Evolutionary conservation across 1,139 yeast genomes (phyloP).

Genomic region (Scheffersomyces cryptocercus): DNA sequence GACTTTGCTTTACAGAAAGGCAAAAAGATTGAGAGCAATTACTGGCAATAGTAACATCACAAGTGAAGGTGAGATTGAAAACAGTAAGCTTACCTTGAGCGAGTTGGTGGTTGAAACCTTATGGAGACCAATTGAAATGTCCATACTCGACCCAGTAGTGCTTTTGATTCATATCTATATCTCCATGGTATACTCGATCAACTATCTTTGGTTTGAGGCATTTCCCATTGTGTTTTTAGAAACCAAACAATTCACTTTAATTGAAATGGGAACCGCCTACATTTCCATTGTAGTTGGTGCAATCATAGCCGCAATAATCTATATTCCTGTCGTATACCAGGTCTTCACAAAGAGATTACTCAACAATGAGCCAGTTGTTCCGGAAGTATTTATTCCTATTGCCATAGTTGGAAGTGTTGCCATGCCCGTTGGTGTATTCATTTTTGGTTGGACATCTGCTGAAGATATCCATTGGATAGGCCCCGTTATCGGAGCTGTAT

Average conservation of each 20-base stretch:
- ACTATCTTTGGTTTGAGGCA: slow-evolving; percentile 63
- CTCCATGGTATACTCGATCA: slow-evolving; percentile 53
- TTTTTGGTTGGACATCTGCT: slow-evolving; percentile 54
- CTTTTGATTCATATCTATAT: slow-evolving; percentile 50
- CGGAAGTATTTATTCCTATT: slow-evolving; percentile 44
- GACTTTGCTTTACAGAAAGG: slow-evolving; percentile 37
- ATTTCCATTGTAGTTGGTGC: slow-evolving; percentile 48
- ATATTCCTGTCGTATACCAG: slow-evolving; percentile 21
- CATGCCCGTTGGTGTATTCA: slow-evolving; percentile 46
- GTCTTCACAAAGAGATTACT: slow-evolving; percentile 26
- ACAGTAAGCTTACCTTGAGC: slow-evolving; percentile 14
- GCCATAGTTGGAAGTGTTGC: slow-evolving; percentile 44
- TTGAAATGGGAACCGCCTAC: slow-evolving; percentile 51
- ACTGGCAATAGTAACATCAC: slow-evolving; percentile 35
- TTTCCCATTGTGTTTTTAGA: slow-evolving; percentile 56
- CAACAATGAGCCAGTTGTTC: slow-evolving; percentile 24
- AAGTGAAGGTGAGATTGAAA: slow-evolving; percentile 31
- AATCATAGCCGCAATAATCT: slow-evolving; percentile 23
- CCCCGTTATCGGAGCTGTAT: slow-evolving; percentile 42
- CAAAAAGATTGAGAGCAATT: slow-evolving; percentile 32
- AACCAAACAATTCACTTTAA: slow-evolving; percentile 45
- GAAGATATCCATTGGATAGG: slow-evolving; percentile 43
- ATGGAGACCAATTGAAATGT: slow-evolving; percentile 51
- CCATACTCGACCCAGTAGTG: slow-evolving; percentile 46
- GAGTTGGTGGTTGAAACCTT: slow-evolving; percentile 39